phyloP scores from a whole-genome alignment of 345 rosid species.

The Gossypium thurberi region DNA sequence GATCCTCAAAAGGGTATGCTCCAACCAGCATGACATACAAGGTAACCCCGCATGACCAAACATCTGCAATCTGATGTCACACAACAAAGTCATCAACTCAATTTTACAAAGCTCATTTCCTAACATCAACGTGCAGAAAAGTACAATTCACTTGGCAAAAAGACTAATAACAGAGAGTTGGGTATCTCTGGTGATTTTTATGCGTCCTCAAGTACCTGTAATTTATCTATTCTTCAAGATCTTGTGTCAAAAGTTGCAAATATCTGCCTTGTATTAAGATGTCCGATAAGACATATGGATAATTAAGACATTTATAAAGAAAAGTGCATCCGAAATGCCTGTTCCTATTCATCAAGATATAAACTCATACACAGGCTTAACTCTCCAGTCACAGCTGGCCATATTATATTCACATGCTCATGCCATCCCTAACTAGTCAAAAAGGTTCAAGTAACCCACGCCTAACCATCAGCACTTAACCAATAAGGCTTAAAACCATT shows the following conservation, averaged over 20 bases:
- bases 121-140: neutral
- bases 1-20: slow-evolving; percentile 94
- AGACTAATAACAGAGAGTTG: neutral
- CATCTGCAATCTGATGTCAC: slow-evolving; percentile 80
- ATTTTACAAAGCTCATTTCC: neutral
- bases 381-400: neutral
- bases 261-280: neutral
- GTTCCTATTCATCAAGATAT: neutral
- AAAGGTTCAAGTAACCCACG: neutral
- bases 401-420: neutral
- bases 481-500: neutral
- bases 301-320: neutral
- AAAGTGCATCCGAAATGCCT: neutral
- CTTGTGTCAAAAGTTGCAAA: neutral
- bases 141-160: neutral
- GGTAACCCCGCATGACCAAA: slow-evolving; percentile 97
- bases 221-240: neutral
- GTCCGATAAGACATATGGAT: neutral
- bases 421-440: neutral
- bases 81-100: slow-evolving; percentile 6
- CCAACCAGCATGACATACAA: slow-evolving; percentile 94
- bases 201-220: neutral
- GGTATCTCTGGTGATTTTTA: neutral
- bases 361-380: neutral
- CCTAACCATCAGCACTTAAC: neutral